Conservation (phyloP, 331 rosid species). For the Rosa hybrid region DNA sequence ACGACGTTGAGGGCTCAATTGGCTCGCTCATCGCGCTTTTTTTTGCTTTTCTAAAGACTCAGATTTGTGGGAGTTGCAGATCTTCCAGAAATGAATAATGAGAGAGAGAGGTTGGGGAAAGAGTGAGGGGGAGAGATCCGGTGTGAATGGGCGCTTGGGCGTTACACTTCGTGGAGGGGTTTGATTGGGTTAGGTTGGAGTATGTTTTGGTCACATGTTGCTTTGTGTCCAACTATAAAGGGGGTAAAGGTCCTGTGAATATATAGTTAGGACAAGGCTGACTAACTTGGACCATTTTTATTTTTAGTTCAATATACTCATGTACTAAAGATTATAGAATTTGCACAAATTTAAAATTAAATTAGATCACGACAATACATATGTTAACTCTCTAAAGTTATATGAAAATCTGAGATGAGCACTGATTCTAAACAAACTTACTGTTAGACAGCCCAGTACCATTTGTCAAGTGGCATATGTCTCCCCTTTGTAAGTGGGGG, state of each 20-base stretch:
- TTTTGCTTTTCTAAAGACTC: neutral
- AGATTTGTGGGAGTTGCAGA: slow-evolving; percentile 55
- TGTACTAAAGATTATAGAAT: too few species aligned
- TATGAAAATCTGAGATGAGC: too few species aligned
- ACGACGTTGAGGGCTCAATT: slow-evolving; percentile 52
- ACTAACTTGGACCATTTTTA: too few species aligned
- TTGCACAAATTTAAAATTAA: too few species aligned
- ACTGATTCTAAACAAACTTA: too few species aligned
- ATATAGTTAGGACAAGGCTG: too few species aligned
- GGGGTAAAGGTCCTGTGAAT: neutral
- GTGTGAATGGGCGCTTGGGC: neutral
- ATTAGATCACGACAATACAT: too few species aligned
- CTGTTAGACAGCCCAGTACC: too few species aligned
- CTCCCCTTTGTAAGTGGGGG: too few species aligned
- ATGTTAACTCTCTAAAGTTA: too few species aligned
- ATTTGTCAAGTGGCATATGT: too few species aligned
- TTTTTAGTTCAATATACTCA: too few species aligned
- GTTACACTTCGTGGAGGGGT: neutral
- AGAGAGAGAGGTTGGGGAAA: slow-evolving; percentile 36
- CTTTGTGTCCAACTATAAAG: neutral
- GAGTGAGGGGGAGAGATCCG: slow-evolving; percentile 13
- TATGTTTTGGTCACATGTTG: neutral
- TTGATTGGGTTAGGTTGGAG: neutral
- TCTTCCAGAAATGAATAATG: slow-evolving; percentile 57
- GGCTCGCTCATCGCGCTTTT: slow-evolving; percentile 61